Evolutionary conservation across 164 flowering plant species (phyloP).

Genomic region (Annona cherimola): DNA sequence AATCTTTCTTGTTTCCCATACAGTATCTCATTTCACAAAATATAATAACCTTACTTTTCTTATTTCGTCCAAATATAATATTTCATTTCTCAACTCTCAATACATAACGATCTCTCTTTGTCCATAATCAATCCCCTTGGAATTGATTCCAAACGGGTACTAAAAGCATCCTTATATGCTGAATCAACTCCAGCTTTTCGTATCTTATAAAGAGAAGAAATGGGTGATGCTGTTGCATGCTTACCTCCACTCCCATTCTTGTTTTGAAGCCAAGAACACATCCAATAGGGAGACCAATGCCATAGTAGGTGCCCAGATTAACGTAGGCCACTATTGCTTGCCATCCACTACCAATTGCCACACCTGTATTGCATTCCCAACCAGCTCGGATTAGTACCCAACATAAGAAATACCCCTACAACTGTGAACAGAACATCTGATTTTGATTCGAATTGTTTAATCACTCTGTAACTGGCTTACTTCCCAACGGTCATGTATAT

Average conservation of each 20-base stretch:
- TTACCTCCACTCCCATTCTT: constrained; percentile 54
- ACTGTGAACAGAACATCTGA: neutral
- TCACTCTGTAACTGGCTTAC: neutral
- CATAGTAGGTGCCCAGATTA: constrained; percentile 55
- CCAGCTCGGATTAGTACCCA: neutral
- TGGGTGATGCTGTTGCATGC: neutral
- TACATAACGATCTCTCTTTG: no score
- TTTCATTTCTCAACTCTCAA: no score
- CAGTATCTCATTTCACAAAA: no score
- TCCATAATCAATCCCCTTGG: no score
- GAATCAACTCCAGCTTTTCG: no score
- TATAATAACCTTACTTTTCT: no score
- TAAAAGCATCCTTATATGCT: no score
- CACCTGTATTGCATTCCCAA: constrained; percentile 35
- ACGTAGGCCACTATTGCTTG: constrained; percentile 77
- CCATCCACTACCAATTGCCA: constrained; percentile 87
- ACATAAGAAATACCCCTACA: neutral
- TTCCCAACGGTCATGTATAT: neutral
- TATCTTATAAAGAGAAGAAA: no score
- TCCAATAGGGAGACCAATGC: constrained; percentile 75
- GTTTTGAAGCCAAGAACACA: constrained; percentile 76
- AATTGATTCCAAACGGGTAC: no score
- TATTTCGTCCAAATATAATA: no score
- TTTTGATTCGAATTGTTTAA: no score
- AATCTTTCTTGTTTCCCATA: no score